A percentile compares a stretch with the other conserved stretches of the same genome.
phyloP scores from a whole-genome alignment of 1,284 basidiomycete genomes.

The Ceratobasidium sp. region DNA sequence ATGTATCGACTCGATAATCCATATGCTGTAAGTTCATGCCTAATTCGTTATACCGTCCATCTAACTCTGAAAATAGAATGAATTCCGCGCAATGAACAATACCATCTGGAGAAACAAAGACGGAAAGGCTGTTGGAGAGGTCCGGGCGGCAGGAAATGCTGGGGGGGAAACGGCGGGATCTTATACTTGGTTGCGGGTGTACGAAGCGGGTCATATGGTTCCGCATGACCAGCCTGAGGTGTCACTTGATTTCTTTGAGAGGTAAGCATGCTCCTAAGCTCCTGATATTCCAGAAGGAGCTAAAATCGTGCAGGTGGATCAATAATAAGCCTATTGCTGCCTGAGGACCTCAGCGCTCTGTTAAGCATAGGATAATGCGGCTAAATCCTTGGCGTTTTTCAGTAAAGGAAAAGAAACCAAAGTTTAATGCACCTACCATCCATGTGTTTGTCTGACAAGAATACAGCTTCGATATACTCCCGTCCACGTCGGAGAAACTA shows the following conservation, averaged over 20 bases:
- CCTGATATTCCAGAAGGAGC: not conserved
- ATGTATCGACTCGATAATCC: constrained; percentile 32
- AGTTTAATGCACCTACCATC: too few relatives aligned
- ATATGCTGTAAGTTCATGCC: not conserved
- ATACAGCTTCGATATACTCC: too few relatives aligned
- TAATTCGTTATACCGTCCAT: not conserved
- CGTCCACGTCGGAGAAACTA: too few relatives aligned
- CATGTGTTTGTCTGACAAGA: too few relatives aligned
- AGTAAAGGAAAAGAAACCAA: too few relatives aligned
- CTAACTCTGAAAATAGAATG: constrained; percentile 12
- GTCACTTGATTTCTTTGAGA: constrained; percentile 27
- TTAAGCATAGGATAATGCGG: not conserved
- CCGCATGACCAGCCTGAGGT: constrained; percentile 53
- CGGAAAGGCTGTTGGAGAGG: constrained; percentile 65
- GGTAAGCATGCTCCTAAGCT: not conserved
- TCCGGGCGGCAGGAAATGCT: constrained; percentile 49
- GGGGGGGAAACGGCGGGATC: constrained; percentile 68
- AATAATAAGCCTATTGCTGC: constrained; percentile 17
- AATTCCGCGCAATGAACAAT: constrained; percentile 29
- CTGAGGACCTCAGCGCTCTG: not conserved
- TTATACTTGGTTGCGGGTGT: constrained; percentile 72
- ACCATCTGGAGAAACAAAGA: constrained; percentile 46
- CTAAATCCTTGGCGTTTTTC: not conserved
- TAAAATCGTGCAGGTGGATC: constrained; percentile 15
- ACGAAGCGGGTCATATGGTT: constrained; percentile 67